Evolutionary conservation across 2,329 filamentous ascomycete species (phyloP).

Genomic region (Tolypocladium tundrense): DNA sequence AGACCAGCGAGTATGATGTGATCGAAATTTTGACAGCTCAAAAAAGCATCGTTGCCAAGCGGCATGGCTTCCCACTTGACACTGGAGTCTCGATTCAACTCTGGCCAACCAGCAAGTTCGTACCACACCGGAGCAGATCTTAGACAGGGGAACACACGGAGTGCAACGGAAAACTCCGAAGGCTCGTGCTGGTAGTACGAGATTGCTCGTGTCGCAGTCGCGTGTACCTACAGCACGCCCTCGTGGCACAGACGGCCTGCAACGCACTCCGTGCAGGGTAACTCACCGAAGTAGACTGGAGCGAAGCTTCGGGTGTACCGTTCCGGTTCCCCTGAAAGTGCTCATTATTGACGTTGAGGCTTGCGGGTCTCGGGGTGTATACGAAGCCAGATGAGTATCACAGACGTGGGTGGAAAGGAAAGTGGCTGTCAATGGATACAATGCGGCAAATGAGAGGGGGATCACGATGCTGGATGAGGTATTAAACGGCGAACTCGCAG

Average conservation of each 20-base stretch:
- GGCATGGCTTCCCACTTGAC: neutral
- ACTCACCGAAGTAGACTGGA: no score
- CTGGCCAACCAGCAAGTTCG: neutral
- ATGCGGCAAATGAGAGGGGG: no score
- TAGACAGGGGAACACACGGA: neutral
- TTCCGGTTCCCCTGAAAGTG: no score
- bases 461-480: neutral
- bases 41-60: neutral
- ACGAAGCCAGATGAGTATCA: no score
- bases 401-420: no score
- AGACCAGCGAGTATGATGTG: neutral
- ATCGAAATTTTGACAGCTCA: neutral
- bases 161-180: neutral
- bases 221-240: neutral
- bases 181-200: neutral
- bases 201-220: neutral
- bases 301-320: no score
- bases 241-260: no score
- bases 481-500: neutral
- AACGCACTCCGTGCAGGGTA: neutral
- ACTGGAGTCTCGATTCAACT: neutral
- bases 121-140: neutral
- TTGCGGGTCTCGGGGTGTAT: no score
- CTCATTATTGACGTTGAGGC: no score
- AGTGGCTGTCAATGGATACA: no score